Evolutionary conservation across 75 land plant species (phyloP).

Genomic region (Cunninghamia lanceolata): DNA sequence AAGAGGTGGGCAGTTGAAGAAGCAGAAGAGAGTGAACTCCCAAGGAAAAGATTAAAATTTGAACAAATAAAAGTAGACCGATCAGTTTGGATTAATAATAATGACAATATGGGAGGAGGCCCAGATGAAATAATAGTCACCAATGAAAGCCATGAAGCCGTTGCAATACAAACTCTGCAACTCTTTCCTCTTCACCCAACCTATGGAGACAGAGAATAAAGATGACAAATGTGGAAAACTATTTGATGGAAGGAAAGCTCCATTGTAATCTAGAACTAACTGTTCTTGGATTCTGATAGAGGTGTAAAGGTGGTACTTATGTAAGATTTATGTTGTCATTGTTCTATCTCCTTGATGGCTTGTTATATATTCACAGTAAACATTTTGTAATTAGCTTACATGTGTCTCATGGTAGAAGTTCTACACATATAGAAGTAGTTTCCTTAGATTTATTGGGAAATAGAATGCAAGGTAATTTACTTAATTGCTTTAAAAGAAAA

Average conservation of each 20-base stretch:
- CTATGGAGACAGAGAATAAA: background rate
- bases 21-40: background rate
- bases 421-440: too few relatives aligned
- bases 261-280: background rate
- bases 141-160: background rate
- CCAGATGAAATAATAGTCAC: background rate
- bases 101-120: background rate
- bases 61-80: background rate
- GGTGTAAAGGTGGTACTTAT: background rate
- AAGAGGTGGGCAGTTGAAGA: background rate
- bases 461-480: too few relatives aligned
- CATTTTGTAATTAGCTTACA: too few relatives aligned
- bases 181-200: conserved; percentile 6
- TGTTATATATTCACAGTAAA: too few relatives aligned
- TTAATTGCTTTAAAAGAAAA: too few relatives aligned
- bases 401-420: too few relatives aligned
- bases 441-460: too few relatives aligned
- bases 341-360: too few relatives aligned
- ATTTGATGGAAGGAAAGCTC: background rate
- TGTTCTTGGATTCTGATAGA: background rate
- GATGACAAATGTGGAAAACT: background rate
- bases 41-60: background rate
- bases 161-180: background rate
- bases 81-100: background rate
- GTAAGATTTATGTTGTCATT: too few relatives aligned